Conservation (phyloP, 2,329 filamentous ascomycete species). For the Exophiala bonariae region DNA sequence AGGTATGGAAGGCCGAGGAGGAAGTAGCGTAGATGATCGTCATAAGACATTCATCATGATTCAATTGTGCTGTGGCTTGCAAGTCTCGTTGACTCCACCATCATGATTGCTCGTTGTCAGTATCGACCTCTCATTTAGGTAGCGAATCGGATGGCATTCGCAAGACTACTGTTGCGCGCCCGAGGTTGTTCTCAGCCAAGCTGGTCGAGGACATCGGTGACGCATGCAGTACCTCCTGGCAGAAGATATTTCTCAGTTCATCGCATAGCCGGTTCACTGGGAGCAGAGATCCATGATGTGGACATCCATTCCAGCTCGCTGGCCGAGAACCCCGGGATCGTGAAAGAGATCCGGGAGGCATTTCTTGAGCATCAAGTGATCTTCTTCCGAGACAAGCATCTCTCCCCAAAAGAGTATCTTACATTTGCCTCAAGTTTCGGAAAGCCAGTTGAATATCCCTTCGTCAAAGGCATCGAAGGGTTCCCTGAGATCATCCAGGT, state of each 20-base stretch:
- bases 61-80: no score
- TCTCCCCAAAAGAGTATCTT: conserved; percentile 17
- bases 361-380: conserved; percentile 25
- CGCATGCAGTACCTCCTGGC: neutral
- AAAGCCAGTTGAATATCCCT: conserved; percentile 25
- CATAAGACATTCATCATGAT: no score
- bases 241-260: conserved; percentile 20
- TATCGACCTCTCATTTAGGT: no score
- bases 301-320: conserved; percentile 15
- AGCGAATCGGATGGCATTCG: no score
- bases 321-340: conserved; percentile 17
- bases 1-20: no score
- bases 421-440: conserved; percentile 23
- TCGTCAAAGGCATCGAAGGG: conserved; percentile 24
- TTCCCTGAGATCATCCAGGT: conserved; percentile 25
- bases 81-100: no score
- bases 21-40: no score
- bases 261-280: conserved; percentile 23
- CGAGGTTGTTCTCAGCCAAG: no score
- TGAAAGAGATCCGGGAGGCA: conserved; percentile 22
- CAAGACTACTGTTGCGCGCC: no score
- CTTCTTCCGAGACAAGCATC: conserved; percentile 25
- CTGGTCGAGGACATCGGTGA: no score
- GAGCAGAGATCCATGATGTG: conserved; percentile 25
- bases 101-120: no score